These are phyloP conservation scores for Macadamia integrifolia DNA, from an alignment of 164 flowering plant genomes.

Conservation along the genomic window DNA sequence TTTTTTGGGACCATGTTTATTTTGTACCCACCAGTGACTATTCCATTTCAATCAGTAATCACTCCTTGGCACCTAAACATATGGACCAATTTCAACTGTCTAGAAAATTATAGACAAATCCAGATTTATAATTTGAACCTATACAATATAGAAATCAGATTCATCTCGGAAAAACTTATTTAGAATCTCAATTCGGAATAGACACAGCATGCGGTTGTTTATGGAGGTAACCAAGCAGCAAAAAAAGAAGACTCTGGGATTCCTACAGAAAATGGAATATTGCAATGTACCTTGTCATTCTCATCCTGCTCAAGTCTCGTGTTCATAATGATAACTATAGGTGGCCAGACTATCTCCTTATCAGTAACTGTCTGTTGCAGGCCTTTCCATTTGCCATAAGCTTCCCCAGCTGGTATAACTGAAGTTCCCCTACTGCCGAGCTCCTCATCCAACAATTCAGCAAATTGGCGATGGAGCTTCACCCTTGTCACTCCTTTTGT, in stretches of 20 bases:
- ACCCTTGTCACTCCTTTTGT: conserved; percentile 72
- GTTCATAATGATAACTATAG: conserved; percentile 83
- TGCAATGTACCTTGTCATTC: conserved; percentile 59
- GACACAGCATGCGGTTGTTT: background rate
- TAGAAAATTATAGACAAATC: no score
- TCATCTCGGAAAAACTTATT: no score
- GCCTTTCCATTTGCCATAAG: conserved; percentile 76
- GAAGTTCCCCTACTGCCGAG: conserved; percentile 57
- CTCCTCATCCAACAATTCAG: conserved; percentile 75
- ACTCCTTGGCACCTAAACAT: no score
- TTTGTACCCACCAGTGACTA: no score
- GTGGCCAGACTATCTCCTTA: conserved; percentile 90
- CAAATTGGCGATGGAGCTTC: conserved; percentile 71
- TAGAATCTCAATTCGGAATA: background rate
- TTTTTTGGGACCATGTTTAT: no score
- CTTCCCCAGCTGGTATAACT: conserved; percentile 62
- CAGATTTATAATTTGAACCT: no score
- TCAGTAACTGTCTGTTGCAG: conserved; percentile 39
- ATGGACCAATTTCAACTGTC: no score
- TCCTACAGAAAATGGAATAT: background rate
- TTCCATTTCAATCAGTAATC: no score
- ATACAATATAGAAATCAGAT: no score
- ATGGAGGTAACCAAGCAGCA: background rate
- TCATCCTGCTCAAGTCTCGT: conserved; percentile 69
- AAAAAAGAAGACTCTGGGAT: background rate